phyloP scores from a whole-genome alignment of 2,329 filamentous ascomycete genomes.

The Pleomassaria siparia region DNA sequence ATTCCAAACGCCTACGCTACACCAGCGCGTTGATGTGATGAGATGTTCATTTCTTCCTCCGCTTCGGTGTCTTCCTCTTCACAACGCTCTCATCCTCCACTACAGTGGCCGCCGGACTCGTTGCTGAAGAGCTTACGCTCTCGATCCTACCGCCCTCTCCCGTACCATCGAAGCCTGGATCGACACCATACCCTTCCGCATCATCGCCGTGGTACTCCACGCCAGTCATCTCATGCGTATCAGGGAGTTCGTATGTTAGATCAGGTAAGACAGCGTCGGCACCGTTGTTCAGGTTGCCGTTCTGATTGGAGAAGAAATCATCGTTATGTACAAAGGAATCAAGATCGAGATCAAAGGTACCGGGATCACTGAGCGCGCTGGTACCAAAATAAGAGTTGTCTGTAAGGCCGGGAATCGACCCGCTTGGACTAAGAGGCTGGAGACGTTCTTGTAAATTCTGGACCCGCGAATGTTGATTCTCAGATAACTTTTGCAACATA shows the following conservation, averaged over 20 bases:
- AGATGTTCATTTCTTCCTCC: constrained; percentile 32
- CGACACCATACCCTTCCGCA: constrained; percentile 3
- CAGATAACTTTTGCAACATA: constrained; percentile 74
- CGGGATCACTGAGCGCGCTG: constrained; percentile 38
- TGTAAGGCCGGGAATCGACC: constrained; percentile 70
- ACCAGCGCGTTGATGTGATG: not conserved
- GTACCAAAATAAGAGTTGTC: constrained; percentile 40
- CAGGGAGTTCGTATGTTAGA: constrained; percentile 27
- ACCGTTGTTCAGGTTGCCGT: not conserved
- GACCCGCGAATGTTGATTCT: constrained; percentile 75
- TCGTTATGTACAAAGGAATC: constrained; percentile 60
- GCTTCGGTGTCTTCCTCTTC: constrained; percentile 27
- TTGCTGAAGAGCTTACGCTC: constrained; percentile 44
- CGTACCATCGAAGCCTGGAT: not conserved
- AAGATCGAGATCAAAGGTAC: constrained; percentile 53
- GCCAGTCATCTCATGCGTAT: constrained; percentile 3
- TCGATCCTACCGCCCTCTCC: constrained; percentile 36
- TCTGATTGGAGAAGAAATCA: constrained; percentile 52
- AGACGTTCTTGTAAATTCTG: constrained; percentile 73
- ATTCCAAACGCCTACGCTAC: not conserved
- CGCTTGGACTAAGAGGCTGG: constrained; percentile 77
- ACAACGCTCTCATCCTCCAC: constrained; percentile 32
- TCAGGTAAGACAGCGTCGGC: constrained; percentile 22
- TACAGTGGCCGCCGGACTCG: constrained; percentile 41
- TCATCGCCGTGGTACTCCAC: constrained; percentile 8